A percentile compares a stretch with the other conserved stretches of the same genome.
These are phyloP conservation scores for Dryas integrifolia DNA, from an alignment of 331 rosid species.

Conservation along the genomic window DNA sequence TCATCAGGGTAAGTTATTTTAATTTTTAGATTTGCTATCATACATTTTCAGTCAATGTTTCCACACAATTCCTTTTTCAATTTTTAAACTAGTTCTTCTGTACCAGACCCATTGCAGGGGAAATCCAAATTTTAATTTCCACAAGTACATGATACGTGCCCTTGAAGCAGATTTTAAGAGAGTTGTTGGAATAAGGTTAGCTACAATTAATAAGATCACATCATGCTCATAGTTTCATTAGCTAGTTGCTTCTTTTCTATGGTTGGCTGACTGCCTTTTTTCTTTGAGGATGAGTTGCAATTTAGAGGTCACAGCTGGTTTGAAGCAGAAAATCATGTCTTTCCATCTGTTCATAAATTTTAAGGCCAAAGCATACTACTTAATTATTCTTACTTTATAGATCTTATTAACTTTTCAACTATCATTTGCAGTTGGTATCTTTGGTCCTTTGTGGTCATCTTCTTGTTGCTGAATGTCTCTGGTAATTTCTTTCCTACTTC, in stretches of 20 bases:
- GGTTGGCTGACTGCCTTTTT: neutral
- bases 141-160: conserved; percentile 77
- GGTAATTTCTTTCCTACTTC: conserved; percentile 31
- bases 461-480: conserved; percentile 62
- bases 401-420: neutral
- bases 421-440: conserved; percentile 73
- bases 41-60: neutral
- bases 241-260: neutral
- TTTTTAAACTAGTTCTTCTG: conserved; percentile 16
- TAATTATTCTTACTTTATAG: neutral
- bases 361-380: too few relatives aligned
- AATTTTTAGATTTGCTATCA: neutral
- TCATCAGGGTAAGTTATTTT: conserved; percentile 49
- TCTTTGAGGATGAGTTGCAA: neutral
- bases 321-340: neutral
- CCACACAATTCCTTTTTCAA: conserved; percentile 2
- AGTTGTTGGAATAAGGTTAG: conserved; percentile 74
- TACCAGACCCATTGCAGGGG: conserved; percentile 54
- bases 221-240: neutral
- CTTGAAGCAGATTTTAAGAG: conserved; percentile 69
- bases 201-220: neutral
- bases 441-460: conserved; percentile 68
- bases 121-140: conserved; percentile 68
- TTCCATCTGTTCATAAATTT: neutral
- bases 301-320: too few relatives aligned